Conservation (phyloP, 1,284 basidiomycete genomes). For the Tranzscheliella williamsii region DNA sequence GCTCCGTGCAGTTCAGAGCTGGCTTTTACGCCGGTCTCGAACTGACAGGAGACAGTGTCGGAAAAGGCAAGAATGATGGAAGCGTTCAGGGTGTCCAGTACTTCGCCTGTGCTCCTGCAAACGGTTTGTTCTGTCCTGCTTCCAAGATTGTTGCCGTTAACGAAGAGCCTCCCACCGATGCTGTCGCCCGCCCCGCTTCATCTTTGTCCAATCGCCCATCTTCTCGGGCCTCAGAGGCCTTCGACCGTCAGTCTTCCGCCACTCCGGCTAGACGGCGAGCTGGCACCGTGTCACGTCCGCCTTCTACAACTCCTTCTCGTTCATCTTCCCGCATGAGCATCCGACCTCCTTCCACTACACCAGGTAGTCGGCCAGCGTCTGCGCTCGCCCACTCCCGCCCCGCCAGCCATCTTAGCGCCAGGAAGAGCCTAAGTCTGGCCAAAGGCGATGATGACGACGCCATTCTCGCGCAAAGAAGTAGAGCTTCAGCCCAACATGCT, state of each 20-base stretch:
- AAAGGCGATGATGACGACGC: slow-evolving; percentile 17
- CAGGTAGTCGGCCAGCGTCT: slow-evolving; percentile 27
- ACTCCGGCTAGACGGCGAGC: slow-evolving; percentile 33
- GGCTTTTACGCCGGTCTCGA: slow-evolving; percentile 57
- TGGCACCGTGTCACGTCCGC: slow-evolving; percentile 20
- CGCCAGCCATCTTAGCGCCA: slow-evolving; percentile 29
- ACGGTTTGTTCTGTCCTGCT: slow-evolving; percentile 85
- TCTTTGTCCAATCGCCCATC: slow-evolving; percentile 46
- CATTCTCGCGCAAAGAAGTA: neutral
- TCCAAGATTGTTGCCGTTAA: slow-evolving; percentile 68
- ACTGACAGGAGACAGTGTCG: slow-evolving; percentile 61
- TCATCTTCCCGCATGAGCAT: slow-evolving; percentile 28
- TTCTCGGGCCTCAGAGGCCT: slow-evolving; percentile 30
- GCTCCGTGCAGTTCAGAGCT: slow-evolving; percentile 45
- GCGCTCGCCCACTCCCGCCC: slow-evolving; percentile 42
- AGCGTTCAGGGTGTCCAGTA: slow-evolving; percentile 81
- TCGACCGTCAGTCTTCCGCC: slow-evolving; percentile 18
- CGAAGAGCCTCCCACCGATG: slow-evolving; percentile 41
- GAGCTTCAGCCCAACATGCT: slow-evolving; percentile 8
- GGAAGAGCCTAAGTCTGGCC: slow-evolving; percentile 29
- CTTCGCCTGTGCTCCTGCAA: slow-evolving; percentile 80
- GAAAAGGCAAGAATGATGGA: slow-evolving; percentile 96
- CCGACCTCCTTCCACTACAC: slow-evolving; percentile 34
- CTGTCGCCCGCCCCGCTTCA: slow-evolving; percentile 53
- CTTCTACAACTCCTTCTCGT: slow-evolving; percentile 32